Evolutionary conservation across 768 basidiomycete species (phyloP).

Genomic region (Sporobolomyces roseus): DNA sequence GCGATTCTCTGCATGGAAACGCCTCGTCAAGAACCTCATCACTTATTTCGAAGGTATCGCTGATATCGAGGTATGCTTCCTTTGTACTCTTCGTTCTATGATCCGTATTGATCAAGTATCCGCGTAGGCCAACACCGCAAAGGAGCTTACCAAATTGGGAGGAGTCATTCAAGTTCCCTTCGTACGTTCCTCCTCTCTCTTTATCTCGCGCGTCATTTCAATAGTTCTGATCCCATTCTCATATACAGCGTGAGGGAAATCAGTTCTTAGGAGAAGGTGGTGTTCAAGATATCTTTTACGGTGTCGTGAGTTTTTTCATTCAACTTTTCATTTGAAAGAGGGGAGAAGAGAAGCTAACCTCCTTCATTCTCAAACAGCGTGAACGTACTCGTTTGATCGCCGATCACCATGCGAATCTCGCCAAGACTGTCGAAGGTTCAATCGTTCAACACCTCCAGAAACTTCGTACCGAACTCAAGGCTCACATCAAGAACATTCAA

Average conservation of each 20-base stretch:
- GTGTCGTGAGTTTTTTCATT: constrained; percentile 52
- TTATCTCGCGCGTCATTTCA: background rate
- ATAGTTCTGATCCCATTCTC: background rate
- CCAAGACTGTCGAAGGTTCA: constrained; percentile 89
- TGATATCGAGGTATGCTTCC: constrained; percentile 66
- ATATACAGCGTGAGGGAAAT: constrained; percentile 55
- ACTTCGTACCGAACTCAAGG: constrained; percentile 89
- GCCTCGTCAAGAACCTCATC: constrained; percentile 44
- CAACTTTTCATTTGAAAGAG: constrained; percentile 2
- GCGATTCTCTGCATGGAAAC: constrained; percentile 50
- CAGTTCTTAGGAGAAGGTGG: constrained; percentile 99
- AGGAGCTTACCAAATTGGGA: constrained; percentile 85
- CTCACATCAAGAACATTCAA: constrained; percentile 69
- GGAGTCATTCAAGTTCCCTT: constrained; percentile 98
- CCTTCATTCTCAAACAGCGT: constrained; percentile 47
- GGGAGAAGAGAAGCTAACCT: too few relatives aligned
- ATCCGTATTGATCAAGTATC: background rate
- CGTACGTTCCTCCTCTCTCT: constrained; percentile 36
- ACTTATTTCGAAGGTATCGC: constrained; percentile 54
- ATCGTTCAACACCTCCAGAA: constrained; percentile 98
- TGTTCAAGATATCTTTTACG: constrained; percentile 79
- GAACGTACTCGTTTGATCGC: constrained; percentile 90
- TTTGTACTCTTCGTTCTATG: background rate
- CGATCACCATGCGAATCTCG: constrained; percentile 93
- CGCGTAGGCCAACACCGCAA: constrained; percentile 70